phyloP scores from a whole-genome alignment of 257 asterid species.

The Solanum tarapatanum region DNA sequence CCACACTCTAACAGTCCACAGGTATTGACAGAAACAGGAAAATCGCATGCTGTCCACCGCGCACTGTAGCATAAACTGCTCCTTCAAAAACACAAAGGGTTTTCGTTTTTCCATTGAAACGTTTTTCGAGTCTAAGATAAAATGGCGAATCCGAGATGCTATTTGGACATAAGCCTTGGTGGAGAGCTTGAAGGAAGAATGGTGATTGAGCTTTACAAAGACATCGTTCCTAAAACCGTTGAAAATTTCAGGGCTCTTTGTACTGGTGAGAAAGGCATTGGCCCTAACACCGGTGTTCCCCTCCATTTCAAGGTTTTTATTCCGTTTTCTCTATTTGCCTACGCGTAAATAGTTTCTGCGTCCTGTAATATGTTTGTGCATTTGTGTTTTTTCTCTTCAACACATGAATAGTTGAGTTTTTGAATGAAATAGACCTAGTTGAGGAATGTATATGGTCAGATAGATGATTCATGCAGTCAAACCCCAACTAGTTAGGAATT shows the following conservation, averaged over 20 bases:
- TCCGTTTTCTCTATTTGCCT: background rate
- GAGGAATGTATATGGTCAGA: background rate
- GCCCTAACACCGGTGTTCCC: slow-evolving; percentile 19
- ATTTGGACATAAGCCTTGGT: slow-evolving; percentile 23
- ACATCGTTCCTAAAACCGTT: slow-evolving; percentile 27
- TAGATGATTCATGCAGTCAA: background rate
- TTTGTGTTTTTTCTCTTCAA: background rate
- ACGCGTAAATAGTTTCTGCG: background rate
- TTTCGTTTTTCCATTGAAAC: background rate
- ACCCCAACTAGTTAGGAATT: background rate
- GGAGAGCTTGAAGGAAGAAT: slow-evolving; percentile 28
- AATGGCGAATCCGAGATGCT: slow-evolving; percentile 23
- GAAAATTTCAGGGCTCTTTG: slow-evolving; percentile 40
- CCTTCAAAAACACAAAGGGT: background rate
- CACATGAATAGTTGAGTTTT: background rate
- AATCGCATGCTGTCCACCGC: background rate
- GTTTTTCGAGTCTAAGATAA: background rate
- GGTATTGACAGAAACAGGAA: background rate
- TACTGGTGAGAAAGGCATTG: slow-evolving; percentile 29
- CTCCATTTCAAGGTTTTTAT: slow-evolving; percentile 29
- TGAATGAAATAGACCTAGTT: background rate
- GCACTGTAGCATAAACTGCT: background rate
- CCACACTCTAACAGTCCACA: background rate
- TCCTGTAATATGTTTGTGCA: background rate
- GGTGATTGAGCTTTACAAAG: slow-evolving; percentile 18